Conservation (phyloP, 2,329 filamentous ascomycete genomes). For the Metarhizium rileyi region DNA sequence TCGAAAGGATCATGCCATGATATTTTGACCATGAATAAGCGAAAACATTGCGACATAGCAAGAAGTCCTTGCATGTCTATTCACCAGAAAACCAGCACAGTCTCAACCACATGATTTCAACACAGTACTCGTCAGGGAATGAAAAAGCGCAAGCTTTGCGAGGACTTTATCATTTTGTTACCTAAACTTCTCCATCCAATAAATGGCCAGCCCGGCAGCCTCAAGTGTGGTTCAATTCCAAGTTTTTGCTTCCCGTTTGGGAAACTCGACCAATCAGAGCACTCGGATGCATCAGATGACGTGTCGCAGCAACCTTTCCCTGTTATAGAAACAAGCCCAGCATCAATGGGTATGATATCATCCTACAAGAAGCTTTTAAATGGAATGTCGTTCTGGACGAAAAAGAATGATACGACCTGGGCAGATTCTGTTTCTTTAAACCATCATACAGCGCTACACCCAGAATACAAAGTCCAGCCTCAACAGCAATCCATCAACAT, state of each 20-base stretch:
- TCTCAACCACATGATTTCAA: too few species aligned
- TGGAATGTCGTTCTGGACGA: not conserved
- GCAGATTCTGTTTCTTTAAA: not conserved
- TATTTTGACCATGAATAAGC: too few species aligned
- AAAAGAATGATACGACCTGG: too few species aligned
- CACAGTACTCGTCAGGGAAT: too few species aligned
- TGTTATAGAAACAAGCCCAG: too few species aligned
- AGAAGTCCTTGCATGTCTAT: too few species aligned
- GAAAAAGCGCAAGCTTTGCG: not conserved
- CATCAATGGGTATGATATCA: not conserved
- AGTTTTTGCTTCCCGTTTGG: not conserved
- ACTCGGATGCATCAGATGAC: not conserved
- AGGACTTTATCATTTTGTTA: too few species aligned
- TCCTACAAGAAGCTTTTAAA: not conserved
- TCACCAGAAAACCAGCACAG: too few species aligned
- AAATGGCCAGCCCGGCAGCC: not conserved
- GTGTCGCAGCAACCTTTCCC: not conserved
- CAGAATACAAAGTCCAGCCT: not conserved
- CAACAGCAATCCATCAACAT: constrained; percentile 17
- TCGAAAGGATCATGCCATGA: too few species aligned
- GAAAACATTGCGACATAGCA: too few species aligned
- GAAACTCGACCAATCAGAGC: not conserved
- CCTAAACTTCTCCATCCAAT: not conserved
- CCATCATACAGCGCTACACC: not conserved
- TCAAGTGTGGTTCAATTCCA: not conserved